Percentiles rank a stretch among this genome's conserved stretches.
Conservation (phyloP, 305 asterid genomes). For the Solanum hybrid region DNA sequence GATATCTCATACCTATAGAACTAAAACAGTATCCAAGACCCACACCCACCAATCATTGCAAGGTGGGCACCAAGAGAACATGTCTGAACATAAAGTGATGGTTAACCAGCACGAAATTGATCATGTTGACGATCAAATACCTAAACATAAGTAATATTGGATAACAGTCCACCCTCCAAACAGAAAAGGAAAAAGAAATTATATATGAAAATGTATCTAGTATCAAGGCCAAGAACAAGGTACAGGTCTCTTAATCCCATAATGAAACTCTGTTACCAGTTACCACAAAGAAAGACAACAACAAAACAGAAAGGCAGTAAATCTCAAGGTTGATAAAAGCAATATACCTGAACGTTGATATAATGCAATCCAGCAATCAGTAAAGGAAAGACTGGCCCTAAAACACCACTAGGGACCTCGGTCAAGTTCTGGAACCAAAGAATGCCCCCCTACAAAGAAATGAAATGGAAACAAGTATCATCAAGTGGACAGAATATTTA, state of each 20-base stretch:
- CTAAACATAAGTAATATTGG: not conserved
- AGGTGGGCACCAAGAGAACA: not conserved
- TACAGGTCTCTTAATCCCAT: not conserved
- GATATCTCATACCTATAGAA: too few species aligned
- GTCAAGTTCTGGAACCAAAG: slow-evolving; percentile 87
- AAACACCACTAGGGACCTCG: slow-evolving; percentile 53
- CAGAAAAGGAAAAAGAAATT: not conserved
- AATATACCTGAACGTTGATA: slow-evolving; percentile 54
- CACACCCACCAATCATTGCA: not conserved
- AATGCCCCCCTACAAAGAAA: slow-evolving; percentile 59
- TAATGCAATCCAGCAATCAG: slow-evolving; percentile 66
- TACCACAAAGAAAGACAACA: not conserved
- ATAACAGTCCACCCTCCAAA: not conserved
- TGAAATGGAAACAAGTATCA: slow-evolving; percentile 2
- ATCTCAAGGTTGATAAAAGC: slow-evolving; percentile 5
- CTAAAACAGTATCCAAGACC: not conserved
- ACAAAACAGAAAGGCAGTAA: not conserved
- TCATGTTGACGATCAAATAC: not conserved
- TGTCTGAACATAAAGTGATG: not conserved
- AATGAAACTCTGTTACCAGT: not conserved
- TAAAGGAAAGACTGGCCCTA: slow-evolving; percentile 73
- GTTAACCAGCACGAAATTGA: not conserved
- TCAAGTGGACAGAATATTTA: not conserved
- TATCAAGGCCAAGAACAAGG: not conserved
- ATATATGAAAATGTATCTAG: not conserved